A percentile compares a stretch with the other conserved stretches of the same genome.
Evolutionary conservation across 192 early-diverging fungal genomes (phyloP).

Genomic region (Entomortierella lignicola): DNA sequence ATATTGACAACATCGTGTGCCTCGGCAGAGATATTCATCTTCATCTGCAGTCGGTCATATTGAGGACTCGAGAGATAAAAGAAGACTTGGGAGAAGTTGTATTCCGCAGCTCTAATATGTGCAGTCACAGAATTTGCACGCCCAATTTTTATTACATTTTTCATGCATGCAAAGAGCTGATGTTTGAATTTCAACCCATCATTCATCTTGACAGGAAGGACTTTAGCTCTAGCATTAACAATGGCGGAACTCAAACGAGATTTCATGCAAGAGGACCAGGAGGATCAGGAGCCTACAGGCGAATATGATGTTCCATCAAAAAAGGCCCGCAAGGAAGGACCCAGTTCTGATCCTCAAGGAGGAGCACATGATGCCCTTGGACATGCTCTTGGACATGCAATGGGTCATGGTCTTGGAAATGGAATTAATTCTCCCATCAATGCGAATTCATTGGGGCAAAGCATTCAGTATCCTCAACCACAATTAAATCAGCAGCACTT

Average conservation of each 20-base stretch:
- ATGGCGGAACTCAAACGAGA: constrained; percentile 47
- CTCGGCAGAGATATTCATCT: too few relatives aligned
- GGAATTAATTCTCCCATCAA: background rate
- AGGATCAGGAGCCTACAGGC: constrained; percentile 6
- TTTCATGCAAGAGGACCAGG: constrained; percentile 31
- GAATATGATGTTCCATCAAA: constrained; percentile 10
- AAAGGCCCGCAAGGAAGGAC: background rate
- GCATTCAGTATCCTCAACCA: background rate
- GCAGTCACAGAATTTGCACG: too few relatives aligned
- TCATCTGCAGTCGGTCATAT: too few relatives aligned
- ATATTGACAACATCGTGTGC: too few relatives aligned
- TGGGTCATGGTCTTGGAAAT: constrained; percentile 77
- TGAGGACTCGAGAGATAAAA: too few relatives aligned
- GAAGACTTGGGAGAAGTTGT: too few relatives aligned
- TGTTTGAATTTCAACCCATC: too few relatives aligned
- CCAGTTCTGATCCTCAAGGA: background rate
- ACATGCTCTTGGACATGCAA: constrained; percentile 53
- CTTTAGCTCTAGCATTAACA: background rate
- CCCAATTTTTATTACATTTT: too few relatives aligned
- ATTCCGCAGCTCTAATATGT: too few relatives aligned
- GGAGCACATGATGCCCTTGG: background rate
- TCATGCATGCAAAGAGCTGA: too few relatives aligned
- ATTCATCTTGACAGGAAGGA: too few relatives aligned
- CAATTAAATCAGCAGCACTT: background rate
- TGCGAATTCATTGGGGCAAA: too few relatives aligned